Percentiles rank a stretch among this genome's conserved stretches.
Conservation (phyloP, 371 early-diverging fungal genomes). For the Mucor sp. region DNA sequence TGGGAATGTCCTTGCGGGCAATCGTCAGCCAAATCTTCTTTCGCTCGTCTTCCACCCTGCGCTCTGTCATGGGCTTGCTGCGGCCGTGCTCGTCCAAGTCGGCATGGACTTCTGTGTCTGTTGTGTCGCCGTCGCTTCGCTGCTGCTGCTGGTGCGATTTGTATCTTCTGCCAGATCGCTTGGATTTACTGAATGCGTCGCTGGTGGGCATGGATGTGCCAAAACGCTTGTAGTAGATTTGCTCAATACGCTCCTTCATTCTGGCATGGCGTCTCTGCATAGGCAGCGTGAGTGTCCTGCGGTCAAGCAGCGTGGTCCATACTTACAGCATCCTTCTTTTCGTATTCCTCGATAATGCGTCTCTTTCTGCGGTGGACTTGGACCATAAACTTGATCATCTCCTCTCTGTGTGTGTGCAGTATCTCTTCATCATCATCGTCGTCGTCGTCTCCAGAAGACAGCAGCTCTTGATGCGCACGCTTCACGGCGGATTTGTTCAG, state of each 20-base stretch:
- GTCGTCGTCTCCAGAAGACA: constrained; percentile 28
- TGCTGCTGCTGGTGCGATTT: neutral
- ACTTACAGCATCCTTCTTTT: constrained; percentile 44
- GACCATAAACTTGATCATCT: constrained; percentile 52
- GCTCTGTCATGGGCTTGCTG: constrained; percentile 6
- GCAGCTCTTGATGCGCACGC: constrained; percentile 27
- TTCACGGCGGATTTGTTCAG: constrained; percentile 20
- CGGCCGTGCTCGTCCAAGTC: neutral
- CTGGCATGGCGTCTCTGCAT: constrained; percentile 29
- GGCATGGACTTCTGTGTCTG: neutral
- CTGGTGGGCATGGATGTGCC: constrained; percentile 31
- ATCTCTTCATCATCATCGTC: constrained; percentile 46
- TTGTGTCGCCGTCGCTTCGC: constrained; percentile 5
- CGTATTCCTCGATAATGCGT: constrained; percentile 42
- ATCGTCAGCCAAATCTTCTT: constrained; percentile 46
- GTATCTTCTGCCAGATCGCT: neutral
- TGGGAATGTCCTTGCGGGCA: constrained; percentile 51
- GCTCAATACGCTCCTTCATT: constrained; percentile 38
- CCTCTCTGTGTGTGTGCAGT: constrained; percentile 30
- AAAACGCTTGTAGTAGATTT: constrained; percentile 40
- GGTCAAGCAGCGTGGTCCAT: neutral
- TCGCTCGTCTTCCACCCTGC: constrained; percentile 35
- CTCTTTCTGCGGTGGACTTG: constrained; percentile 38
- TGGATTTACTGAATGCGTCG: constrained; percentile 1
- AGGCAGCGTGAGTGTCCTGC: neutral